These are phyloP conservation scores for Cylindrodendrum hubeiense DNA, from an alignment of 2,329 filamentous ascomycete species.

Conservation along the genomic window DNA sequence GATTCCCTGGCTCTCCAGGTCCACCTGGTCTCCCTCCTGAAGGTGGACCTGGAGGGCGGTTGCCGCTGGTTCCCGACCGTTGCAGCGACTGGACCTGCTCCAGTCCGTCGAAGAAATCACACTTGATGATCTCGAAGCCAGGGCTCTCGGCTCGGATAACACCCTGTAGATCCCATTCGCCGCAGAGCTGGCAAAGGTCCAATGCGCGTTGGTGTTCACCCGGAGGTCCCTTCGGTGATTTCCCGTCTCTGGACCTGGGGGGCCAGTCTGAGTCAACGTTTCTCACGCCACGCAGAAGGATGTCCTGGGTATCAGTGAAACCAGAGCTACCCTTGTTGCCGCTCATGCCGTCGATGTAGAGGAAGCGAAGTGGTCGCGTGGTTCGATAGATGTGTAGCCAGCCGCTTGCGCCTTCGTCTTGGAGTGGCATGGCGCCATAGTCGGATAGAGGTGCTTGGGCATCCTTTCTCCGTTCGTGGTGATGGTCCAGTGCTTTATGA, in stretches of 20 bases:
- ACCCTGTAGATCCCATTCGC: slow-evolving; percentile 54
- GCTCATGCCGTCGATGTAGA: slow-evolving; percentile 71
- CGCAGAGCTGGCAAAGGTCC: slow-evolving; percentile 16
- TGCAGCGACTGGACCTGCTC: slow-evolving; percentile 43
- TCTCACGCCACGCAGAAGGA: slow-evolving; percentile 10
- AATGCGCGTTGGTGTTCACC: slow-evolving; percentile 46
- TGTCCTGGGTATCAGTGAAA: slow-evolving; percentile 16
- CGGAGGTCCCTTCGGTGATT: not conserved
- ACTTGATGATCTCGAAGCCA: slow-evolving; percentile 75
- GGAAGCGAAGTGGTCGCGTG: slow-evolving; percentile 58
- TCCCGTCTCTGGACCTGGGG: slow-evolving; percentile 52
- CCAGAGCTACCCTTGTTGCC: slow-evolving; percentile 61
- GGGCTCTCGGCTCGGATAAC: slow-evolving; percentile 70
- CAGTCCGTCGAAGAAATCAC: slow-evolving; percentile 62
- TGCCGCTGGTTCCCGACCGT: slow-evolving; percentile 44
- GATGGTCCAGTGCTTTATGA: not conserved
- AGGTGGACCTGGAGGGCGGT: not conserved
- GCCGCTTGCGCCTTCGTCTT: slow-evolving; percentile 44
- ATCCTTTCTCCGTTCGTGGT: not conserved
- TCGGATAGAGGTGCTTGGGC: not conserved
- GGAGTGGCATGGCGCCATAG: not conserved
- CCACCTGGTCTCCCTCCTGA: not conserved
- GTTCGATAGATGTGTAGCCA: slow-evolving; percentile 68
- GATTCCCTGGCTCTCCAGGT: not conserved
- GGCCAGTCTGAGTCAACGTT: slow-evolving; percentile 36